Percentiles rank a stretch among this genome's conserved stretches.
Conservation (phyloP, 495 filamentous ascomycete species). For the Lichenothelia convexa region DNA sequence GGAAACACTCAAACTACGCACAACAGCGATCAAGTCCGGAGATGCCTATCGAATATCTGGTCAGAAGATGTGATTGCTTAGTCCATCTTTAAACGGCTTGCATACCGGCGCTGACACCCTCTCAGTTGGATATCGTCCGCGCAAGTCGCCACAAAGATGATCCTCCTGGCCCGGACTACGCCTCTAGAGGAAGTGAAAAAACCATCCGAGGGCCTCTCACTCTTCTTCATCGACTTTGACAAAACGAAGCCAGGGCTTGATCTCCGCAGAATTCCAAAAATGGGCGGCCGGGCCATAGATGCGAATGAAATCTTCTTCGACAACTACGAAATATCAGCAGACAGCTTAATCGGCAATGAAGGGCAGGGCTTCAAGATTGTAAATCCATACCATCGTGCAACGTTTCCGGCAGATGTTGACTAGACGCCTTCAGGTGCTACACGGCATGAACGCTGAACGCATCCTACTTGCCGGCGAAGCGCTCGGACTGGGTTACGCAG, state of each 20-base stretch:
- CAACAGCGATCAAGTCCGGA: conserved; percentile 30
- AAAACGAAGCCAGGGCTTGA: conserved; percentile 36
- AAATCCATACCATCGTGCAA: not conserved
- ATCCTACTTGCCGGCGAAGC: conserved; percentile 63
- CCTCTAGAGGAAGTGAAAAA: conserved; percentile 45
- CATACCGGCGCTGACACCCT: conserved; percentile 1
- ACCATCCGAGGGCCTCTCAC: conserved; percentile 47
- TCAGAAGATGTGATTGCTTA: conserved; percentile 52
- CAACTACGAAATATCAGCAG: conserved; percentile 41
- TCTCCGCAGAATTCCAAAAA: conserved; percentile 57
- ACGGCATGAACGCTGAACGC: conserved; percentile 73
- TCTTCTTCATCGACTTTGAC: conserved; percentile 63
- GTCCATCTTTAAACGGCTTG: not conserved
- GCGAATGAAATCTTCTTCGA: conserved; percentile 77
- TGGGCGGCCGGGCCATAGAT: conserved; percentile 63
- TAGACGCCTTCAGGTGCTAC: conserved; percentile 30
- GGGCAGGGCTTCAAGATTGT: conserved; percentile 54
- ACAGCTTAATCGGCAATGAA: conserved; percentile 47
- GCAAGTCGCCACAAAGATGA: conserved; percentile 60
- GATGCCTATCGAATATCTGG: conserved; percentile 45
- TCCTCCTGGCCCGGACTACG: conserved; percentile 57
- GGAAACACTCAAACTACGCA: conserved; percentile 51
- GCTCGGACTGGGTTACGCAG: conserved; percentile 56
- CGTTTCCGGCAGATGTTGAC: not conserved
- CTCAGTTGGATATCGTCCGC: conserved; percentile 52